Evolutionary conservation across 2,329 filamentous ascomycete species (phyloP).

Genomic region (Cytospora leucostoma): DNA sequence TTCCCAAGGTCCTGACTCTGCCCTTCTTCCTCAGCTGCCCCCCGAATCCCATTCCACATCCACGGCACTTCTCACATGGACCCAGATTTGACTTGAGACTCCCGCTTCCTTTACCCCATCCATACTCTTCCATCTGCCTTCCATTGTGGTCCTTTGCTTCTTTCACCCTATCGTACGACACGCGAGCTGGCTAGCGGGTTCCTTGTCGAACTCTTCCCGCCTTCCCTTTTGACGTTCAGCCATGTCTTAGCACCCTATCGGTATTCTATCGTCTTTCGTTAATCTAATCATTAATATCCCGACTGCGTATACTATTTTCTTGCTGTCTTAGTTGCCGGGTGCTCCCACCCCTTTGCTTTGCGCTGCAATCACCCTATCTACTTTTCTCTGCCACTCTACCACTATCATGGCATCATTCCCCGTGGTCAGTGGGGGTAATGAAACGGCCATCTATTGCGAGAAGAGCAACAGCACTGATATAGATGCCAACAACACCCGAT

Average conservation of each 20-base stretch:
- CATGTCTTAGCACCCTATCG: constrained; percentile 19
- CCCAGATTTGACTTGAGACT: neutral
- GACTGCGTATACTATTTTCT: constrained; percentile 5
- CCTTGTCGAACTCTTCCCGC: neutral
- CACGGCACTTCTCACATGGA: neutral
- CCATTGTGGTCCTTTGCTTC: constrained; percentile 5
- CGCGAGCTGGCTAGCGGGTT: neutral
- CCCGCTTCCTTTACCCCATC: constrained; percentile 1
- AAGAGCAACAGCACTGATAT: constrained; percentile 7
- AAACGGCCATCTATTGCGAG: no score
- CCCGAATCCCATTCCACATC: constrained; percentile 1
- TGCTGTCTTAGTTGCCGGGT: constrained; percentile 19
- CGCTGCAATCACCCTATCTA: constrained; percentile 2
- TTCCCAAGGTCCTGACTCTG: constrained; percentile 11
- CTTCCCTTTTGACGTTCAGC: constrained; percentile 1
- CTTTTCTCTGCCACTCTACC: neutral
- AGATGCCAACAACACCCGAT: constrained; percentile 27
- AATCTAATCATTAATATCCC: constrained; percentile 23
- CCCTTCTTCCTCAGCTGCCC: neutral
- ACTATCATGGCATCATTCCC: constrained; percentile 39
- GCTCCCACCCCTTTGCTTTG: constrained; percentile 15
- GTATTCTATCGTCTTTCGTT: constrained; percentile 1
- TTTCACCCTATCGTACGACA: neutral
- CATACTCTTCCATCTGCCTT: constrained; percentile 8
- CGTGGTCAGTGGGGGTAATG: no score